Evolutionary conservation across 805 yeast species (phyloP), one percentile per base, ranked within the genome.

Genomic region (Metschnikowia gelsemii): DNA sequence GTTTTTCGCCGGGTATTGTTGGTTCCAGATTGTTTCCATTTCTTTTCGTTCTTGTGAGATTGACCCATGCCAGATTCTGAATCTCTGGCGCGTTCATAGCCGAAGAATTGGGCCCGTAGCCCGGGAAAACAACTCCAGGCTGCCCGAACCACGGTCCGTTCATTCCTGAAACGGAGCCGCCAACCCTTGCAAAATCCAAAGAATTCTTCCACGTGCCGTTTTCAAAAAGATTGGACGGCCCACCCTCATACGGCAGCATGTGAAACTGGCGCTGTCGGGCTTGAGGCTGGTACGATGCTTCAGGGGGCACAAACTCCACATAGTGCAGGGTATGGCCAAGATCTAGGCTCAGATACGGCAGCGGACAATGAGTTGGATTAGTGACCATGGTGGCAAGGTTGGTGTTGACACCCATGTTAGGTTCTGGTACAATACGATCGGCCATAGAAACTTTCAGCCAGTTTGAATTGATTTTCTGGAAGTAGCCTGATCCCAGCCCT

Each of bases 211-310:
- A 37, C 12, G 29, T 7, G 19, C 30, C 21, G 16, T 16, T 12
- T 9, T 37, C 40, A 24, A 22, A 30, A 11, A n/a, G 31, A 7
- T 12, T 16, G 16, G 24, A 32, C 9, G 26, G 4, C 13, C 20
- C 27, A 3, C 27, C 21, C 5, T 27, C 28, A 19, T 21, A 41
- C 11, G 35, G 32, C 21, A 35, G 46, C 35, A 45, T 34, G 18
- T 32, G 36, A 24, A 19, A 43, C 18, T 30, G 38, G 61, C 66
- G 47, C 64, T 63, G 37, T 62, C 50, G 43, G 63, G 65, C 42
- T 63, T 54, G 12, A 72, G 72, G 47, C 61, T 63, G 37, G 66
- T 55, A 42, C 66, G 72, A 49, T 3, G 61, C 58, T 18, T 56
- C 65, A 12, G 54, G 46, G 4, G 64, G 57, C 9, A 61, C 36